Conservation (phyloP, 805 yeast genomes). For the Scheffersomyces lignosus region DNA sequence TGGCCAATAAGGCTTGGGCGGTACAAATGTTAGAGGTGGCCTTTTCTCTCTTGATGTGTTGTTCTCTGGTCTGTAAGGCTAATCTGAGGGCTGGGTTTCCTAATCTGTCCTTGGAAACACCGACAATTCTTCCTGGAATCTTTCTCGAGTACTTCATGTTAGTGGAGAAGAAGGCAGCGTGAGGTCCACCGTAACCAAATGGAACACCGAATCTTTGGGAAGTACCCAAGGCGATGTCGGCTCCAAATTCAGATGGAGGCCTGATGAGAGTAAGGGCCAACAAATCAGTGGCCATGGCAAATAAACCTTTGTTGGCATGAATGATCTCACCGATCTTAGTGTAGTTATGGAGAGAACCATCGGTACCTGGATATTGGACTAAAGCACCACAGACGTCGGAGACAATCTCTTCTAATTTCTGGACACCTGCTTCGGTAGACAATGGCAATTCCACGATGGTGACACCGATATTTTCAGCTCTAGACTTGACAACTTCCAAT, state of each 20-base stretch:
- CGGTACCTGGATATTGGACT: conserved; percentile 88
- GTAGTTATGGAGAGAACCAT: conserved; percentile 62
- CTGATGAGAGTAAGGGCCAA: conserved; percentile 82
- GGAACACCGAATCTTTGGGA: conserved; percentile 98
- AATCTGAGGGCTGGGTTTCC: conserved; percentile 88
- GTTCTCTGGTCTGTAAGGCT: conserved; percentile 97
- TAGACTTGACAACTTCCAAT: conserved; percentile 68
- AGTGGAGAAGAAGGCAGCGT: conserved; percentile 95
- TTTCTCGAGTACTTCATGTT: conserved; percentile 79
- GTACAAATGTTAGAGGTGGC: conserved; percentile 98
- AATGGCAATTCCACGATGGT: conserved; percentile 61
- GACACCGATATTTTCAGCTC: conserved; percentile 75
- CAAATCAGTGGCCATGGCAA: conserved; percentile 88
- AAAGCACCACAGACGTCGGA: conserved; percentile 71
- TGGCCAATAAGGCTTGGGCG: conserved; percentile 94
- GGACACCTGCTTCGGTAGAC: conserved; percentile 37
- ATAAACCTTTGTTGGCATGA: conserved; percentile 71
- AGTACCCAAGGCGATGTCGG: conserved; percentile 90
- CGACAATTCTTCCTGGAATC: conserved; percentile 95
- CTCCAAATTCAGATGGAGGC: conserved; percentile 84
- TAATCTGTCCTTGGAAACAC: conserved; percentile 86
- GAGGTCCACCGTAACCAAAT: conserved; percentile 98
- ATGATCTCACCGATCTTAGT: conserved; percentile 58
- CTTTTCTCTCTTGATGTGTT: conserved; percentile 94
- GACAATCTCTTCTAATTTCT: conserved; percentile 21